phyloP scores from a whole-genome alignment of 768 basidiomycete genomes.

The Pleurotus eryngii region DNA sequence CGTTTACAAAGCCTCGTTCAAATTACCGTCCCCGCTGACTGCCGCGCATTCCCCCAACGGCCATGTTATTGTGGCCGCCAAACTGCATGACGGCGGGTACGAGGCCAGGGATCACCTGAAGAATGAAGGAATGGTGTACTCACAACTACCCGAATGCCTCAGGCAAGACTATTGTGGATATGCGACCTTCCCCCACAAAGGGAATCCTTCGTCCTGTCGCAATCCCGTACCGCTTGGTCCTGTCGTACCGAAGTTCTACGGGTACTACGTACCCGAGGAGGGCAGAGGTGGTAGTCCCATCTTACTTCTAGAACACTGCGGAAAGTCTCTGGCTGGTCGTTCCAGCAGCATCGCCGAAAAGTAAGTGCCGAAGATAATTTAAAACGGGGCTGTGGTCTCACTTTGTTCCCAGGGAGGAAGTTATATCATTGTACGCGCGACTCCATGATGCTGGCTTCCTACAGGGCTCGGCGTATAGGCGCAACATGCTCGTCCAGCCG shows the following conservation, averaged over 20 bases:
- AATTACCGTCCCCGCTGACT: constrained; percentile 31
- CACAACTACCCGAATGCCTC: constrained; percentile 26
- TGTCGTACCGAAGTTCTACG: constrained; percentile 43
- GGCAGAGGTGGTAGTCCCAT: constrained; percentile 25
- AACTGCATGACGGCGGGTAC: constrained; percentile 25
- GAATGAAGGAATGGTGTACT: constrained; percentile 31
- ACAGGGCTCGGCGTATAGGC: constrained; percentile 36
- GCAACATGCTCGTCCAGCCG: constrained; percentile 39
- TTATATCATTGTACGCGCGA: constrained; percentile 32
- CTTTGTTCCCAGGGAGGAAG: neutral
- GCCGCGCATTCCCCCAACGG: constrained; percentile 17
- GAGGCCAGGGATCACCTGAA: constrained; percentile 21
- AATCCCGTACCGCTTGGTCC: constrained; percentile 30
- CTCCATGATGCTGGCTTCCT: constrained; percentile 34
- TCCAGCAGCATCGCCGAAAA: too few relatives aligned
- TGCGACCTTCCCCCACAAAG: neutral
- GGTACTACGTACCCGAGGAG: constrained; percentile 32
- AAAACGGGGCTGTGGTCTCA: too few relatives aligned
- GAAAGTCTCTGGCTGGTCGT: constrained; percentile 24
- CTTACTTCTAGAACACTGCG: constrained; percentile 42
- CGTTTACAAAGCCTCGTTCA: constrained; percentile 37
- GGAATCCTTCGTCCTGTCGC: neutral
- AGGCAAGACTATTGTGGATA: constrained; percentile 16
- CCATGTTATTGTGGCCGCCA: constrained; percentile 29
- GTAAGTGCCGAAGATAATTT: too few relatives aligned